These are phyloP conservation scores for Petunia hybrid DNA, from an alignment of 305 asterid genomes.

Conservation along the genomic window DNA sequence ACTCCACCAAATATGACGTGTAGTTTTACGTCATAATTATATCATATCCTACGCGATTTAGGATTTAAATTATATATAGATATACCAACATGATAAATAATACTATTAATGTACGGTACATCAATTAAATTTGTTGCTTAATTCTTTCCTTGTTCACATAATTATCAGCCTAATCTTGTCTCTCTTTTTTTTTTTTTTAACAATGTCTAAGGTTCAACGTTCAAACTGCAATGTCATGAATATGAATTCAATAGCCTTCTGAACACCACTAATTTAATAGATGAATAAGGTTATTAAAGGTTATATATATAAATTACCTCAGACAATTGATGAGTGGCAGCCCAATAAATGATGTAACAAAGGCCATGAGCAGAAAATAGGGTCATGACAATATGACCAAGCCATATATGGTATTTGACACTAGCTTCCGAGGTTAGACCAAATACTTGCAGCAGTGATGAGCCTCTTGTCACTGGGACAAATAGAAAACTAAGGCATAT, in stretches of 20 bases:
- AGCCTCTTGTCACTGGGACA: slow-evolving; percentile 88
- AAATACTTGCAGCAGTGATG: slow-evolving; percentile 70
- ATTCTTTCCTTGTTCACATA: too few relatives aligned
- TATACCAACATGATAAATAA: too few relatives aligned
- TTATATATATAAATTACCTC: slow-evolving; percentile 44
- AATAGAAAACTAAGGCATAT: slow-evolving; percentile 67
- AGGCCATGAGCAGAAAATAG: slow-evolving; percentile 76
- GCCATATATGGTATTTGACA: slow-evolving; percentile 87
- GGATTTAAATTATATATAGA: too few relatives aligned
- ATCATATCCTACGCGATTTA: background rate
- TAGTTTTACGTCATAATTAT: background rate
- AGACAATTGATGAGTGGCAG: slow-evolving; percentile 57
- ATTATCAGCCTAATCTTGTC: too few relatives aligned
- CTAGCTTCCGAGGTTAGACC: slow-evolving; percentile 87
- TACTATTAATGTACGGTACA: too few relatives aligned
- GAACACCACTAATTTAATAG: too few relatives aligned
- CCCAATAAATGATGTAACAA: slow-evolving; percentile 65
- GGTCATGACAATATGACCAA: slow-evolving; percentile 76
- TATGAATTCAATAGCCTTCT: background rate
- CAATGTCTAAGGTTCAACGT: background rate
- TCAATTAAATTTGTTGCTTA: too few relatives aligned
- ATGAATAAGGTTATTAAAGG: background rate
- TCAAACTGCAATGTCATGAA: background rate
- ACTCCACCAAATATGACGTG: background rate
- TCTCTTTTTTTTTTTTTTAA: background rate